A percentile compares a stretch with the other conserved stretches of the same genome.
Conservation (phyloP, 163 green algal species). For the Smithsoniella earleae region DNA sequence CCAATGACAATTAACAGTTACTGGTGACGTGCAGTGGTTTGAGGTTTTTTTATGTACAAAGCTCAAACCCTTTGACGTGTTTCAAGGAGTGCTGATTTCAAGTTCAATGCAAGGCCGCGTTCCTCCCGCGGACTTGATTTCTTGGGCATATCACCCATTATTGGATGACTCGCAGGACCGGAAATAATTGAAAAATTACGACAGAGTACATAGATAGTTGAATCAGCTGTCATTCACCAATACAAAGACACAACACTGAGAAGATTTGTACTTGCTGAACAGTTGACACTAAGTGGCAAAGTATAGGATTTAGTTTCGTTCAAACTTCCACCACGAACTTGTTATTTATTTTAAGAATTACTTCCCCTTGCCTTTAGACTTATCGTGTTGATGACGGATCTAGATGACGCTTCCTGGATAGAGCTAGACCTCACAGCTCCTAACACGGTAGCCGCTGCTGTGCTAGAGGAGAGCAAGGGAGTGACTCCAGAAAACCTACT, state of each 20-base stretch:
- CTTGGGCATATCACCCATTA: no score
- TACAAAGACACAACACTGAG: no score
- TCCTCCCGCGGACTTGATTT: no score
- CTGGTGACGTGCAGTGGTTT: no score
- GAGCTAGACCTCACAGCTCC: slow-evolving; percentile 6
- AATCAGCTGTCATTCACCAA: no score
- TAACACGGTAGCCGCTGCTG: not conserved
- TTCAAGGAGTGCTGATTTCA: no score
- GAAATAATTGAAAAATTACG: no score
- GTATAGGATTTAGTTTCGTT: not conserved
- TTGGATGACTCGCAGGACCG: no score
- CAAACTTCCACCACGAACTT: not conserved
- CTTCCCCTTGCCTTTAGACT: not conserved
- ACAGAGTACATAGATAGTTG: no score
- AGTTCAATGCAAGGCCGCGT: no score
- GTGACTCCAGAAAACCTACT: slow-evolving; percentile 14
- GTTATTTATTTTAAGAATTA: not conserved
- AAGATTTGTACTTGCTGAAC: not conserved
- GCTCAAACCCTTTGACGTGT: no score
- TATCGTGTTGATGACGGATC: not conserved
- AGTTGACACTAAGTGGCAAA: not conserved
- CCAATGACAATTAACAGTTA: no score
- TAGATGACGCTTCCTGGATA: not conserved
- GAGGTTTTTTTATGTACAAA: not conserved
- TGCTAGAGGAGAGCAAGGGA: slow-evolving; percentile 13